phyloP scores from a whole-genome alignment of 2,329 filamentous ascomycete genomes.

The Herpotrichia juniperi region DNA sequence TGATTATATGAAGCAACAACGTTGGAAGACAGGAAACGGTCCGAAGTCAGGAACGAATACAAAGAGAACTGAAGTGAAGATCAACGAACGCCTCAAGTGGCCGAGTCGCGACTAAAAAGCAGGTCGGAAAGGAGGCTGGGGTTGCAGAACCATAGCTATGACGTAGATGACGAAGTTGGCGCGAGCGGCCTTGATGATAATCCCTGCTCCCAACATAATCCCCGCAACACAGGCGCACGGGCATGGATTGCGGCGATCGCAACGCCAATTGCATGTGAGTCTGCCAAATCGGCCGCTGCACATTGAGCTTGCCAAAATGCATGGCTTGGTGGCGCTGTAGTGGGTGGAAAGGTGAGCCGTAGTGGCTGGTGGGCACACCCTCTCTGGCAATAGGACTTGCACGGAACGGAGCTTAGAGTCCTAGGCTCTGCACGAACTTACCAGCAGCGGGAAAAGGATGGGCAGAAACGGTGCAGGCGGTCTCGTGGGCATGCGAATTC shows the following conservation, averaged over 20 bases:
- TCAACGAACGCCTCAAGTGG: constrained; percentile 20
- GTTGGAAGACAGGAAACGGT: neutral
- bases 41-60: constrained; percentile 5
- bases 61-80: neutral
- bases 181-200: constrained; percentile 27
- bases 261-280: constrained; percentile 32
- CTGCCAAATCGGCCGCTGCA: neutral
- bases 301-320: neutral
- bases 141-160: constrained; percentile 25
- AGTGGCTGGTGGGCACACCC: constrained; percentile 3
- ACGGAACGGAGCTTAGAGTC: neutral
- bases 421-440: neutral
- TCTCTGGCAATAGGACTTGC: neutral
- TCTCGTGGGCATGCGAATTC: neutral
- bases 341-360: constrained; percentile 3
- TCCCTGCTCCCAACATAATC: constrained; percentile 32
- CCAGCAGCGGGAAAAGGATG: neutral
- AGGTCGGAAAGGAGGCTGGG: constrained; percentile 31
- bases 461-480: neutral
- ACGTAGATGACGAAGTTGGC: constrained; percentile 37
- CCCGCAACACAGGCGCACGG: constrained; percentile 23
- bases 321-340: constrained; percentile 10
- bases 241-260: constrained; percentile 33
- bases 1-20: neutral
- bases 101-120: constrained; percentile 28